Conservation (phyloP, 441 rosid species). For the Populus hybrid region DNA sequence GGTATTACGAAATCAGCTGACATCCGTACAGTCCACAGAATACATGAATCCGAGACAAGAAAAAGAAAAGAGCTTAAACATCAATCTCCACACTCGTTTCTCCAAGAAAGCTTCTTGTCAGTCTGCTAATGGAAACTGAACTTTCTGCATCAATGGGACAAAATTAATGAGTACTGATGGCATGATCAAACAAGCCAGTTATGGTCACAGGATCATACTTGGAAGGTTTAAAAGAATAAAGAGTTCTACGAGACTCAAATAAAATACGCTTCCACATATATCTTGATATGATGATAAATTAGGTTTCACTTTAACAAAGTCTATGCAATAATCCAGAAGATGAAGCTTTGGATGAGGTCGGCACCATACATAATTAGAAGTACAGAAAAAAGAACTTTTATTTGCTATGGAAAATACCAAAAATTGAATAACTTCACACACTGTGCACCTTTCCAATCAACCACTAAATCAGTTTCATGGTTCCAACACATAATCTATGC, state of each 20-base stretch:
- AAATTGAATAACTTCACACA: background rate
- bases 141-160: constrained; percentile 20
- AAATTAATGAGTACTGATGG: background rate
- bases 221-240: background rate
- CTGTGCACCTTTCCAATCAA: background rate
- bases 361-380: background rate
- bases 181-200: background rate
- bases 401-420: background rate
- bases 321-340: background rate
- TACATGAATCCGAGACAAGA: background rate
- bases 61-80: background rate
- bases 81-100: background rate
- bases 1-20: background rate
- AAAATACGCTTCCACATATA: background rate
- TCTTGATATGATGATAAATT: background rate
- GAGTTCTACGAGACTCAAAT: background rate
- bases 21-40: background rate
- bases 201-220: background rate
- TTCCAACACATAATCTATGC: background rate
- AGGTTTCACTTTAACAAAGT: background rate
- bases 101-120: background rate
- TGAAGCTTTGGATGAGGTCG: background rate
- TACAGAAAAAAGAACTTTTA: too few species aligned
- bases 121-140: background rate
- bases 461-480: background rate